Evolutionary conservation across 2,329 filamentous ascomycete genomes (phyloP).

Genomic region (Oidium heveae): DNA sequence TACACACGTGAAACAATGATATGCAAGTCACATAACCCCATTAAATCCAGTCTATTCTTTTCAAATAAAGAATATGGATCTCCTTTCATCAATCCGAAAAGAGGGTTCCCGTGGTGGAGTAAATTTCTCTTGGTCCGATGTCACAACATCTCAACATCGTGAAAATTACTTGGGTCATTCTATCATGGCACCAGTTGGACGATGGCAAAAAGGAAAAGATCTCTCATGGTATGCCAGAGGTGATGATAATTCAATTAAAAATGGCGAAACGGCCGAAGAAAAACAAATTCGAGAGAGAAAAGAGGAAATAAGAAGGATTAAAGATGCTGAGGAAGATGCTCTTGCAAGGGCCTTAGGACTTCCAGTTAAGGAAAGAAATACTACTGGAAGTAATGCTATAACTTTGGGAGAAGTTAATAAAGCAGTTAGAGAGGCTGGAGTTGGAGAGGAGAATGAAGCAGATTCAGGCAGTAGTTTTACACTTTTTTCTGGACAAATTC

Average conservation of each 20-base stretch:
- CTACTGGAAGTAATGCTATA: constrained; percentile 41
- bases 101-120: constrained; percentile 72
- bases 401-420: constrained; percentile 34
- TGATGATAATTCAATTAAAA: constrained; percentile 21
- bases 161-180: constrained; percentile 63
- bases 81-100: constrained; percentile 80
- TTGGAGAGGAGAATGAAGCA: constrained; percentile 15
- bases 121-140: constrained; percentile 93
- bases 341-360: constrained; percentile 63
- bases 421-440: constrained; percentile 22
- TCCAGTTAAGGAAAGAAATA: constrained; percentile 32
- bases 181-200: constrained; percentile 47
- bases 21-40: too few relatives aligned
- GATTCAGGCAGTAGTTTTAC: constrained; percentile 12
- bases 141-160: constrained; percentile 67
- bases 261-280: constrained; percentile 32
- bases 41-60: neutral
- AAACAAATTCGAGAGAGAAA: constrained; percentile 34
- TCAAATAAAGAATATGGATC: constrained; percentile 39
- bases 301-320: constrained; percentile 59
- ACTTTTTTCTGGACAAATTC: constrained; percentile 11
- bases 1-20: too few relatives aligned
- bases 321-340: constrained; percentile 82
- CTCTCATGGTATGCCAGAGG: constrained; percentile 38
- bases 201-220: constrained; percentile 43